Evolutionary conservation across 1,139 yeast genomes (phyloP).

Genomic region (Sugiyamaella paludigena): DNA sequence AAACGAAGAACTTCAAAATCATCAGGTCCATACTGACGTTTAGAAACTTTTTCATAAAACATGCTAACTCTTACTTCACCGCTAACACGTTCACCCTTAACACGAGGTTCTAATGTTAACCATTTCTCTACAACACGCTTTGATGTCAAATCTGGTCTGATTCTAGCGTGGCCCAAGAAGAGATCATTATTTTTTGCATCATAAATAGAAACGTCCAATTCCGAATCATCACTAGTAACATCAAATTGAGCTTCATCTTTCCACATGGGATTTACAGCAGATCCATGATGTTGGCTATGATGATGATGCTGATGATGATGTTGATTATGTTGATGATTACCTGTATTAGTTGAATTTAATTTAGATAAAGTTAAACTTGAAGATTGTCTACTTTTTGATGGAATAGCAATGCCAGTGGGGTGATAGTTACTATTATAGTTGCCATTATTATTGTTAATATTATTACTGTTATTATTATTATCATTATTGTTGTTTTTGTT

Average conservation of each 20-base stretch:
- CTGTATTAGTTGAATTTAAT: constrained; percentile 18
- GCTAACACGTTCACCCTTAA: constrained; percentile 69
- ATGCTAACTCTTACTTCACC: constrained; percentile 76
- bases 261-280: constrained; percentile 73
- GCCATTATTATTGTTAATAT: background rate
- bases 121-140: constrained; percentile 54
- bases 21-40: constrained; percentile 83
- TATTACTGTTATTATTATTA: constrained; percentile 15
- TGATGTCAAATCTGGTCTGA: constrained; percentile 61
- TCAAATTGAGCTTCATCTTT: constrained; percentile 90
- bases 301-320: constrained; percentile 9
- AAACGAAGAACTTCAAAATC: constrained; percentile 89
- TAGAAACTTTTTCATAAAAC: constrained; percentile 66
- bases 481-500: constrained; percentile 9
- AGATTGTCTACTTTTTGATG: constrained; percentile 50
- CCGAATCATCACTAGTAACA: constrained; percentile 70
- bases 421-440: constrained; percentile 8
- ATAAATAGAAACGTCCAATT: constrained; percentile 81
- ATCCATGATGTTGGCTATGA: constrained; percentile 22
- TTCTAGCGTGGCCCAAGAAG: constrained; percentile 79
- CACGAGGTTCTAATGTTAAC: constrained; percentile 71
- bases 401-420: constrained; percentile 41
- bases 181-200: constrained; percentile 80
- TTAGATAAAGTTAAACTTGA: constrained; percentile 59
- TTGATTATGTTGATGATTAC: constrained; percentile 15